Percentiles rank a stretch among this genome's conserved stretches.
These are phyloP conservation scores for Sarcomyxa edulis DNA, from an alignment of 768 basidiomycete species.

Conservation along the genomic window DNA sequence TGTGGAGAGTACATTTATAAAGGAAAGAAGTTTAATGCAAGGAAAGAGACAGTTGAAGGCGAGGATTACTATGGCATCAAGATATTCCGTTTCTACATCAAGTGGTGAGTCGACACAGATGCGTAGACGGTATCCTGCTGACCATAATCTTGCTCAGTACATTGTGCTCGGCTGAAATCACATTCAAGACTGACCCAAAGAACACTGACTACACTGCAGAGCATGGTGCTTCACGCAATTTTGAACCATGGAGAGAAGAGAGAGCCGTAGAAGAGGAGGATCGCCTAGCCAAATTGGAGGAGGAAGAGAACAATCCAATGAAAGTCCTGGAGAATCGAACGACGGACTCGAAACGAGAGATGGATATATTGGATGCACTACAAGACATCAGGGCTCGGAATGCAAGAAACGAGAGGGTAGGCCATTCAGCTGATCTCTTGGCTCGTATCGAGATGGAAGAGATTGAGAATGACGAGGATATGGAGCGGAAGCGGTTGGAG, in stretches of 20 bases:
- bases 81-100: conserved; percentile 90
- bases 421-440: conserved; percentile 65
- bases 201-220: conserved; percentile 92
- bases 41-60: conserved; percentile 96
- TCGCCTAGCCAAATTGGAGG: conserved; percentile 77
- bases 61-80: conserved; percentile 99
- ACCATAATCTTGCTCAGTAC: conserved; percentile 48
- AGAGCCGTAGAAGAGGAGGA: conserved; percentile 77
- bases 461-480: conserved; percentile 73
- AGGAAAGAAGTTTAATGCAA: conserved; percentile 99
- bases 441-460: conserved; percentile 62
- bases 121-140: too few relatives aligned
- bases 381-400: conserved; percentile 88
- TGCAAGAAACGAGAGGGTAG: conserved; percentile 83
- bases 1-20: conserved; percentile 99
- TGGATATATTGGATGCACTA: conserved; percentile 95
- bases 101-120: conserved; percentile 70
- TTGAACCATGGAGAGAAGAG: conserved; percentile 95
- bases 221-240: conserved; percentile 96
- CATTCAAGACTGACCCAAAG: conserved; percentile 99
- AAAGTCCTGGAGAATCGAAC: conserved; percentile 92
- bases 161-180: conserved; percentile 95
- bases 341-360: conserved; percentile 90
- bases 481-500: conserved; percentile 62
- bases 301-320: conserved; percentile 97